Conservation (phyloP, 345 rosid genomes). For the Sonneratia caseolaris region DNA sequence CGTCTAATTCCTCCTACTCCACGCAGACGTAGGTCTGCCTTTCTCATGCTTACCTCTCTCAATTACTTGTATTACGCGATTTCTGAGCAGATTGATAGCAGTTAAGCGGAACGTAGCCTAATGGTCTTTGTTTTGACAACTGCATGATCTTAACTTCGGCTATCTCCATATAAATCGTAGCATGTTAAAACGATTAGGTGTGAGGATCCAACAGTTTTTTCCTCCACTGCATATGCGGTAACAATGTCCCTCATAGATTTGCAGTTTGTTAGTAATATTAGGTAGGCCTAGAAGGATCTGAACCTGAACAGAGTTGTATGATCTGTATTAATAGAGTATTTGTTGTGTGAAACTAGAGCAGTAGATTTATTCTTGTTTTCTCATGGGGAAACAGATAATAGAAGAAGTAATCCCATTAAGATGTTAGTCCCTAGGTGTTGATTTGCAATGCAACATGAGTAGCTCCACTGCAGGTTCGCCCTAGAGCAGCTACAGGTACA, state of each 20-base stretch:
- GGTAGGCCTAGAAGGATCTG: neutral
- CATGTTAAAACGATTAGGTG: neutral
- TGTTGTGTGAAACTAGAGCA: neutral
- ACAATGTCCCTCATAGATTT: neutral
- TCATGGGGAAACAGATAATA: neutral
- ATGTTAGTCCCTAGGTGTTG: neutral
- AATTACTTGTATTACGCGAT: neutral
- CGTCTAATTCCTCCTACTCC: conserved; percentile 76
- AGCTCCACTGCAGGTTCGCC: neutral
- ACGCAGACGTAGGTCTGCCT: conserved; percentile 99
- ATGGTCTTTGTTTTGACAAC: too few relatives aligned
- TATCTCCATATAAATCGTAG: neutral
- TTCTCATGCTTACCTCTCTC: conserved; percentile 3
- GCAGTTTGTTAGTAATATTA: neutral
- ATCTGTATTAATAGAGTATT: neutral
- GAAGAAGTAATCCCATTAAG: neutral
- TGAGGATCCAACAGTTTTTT: too few relatives aligned
- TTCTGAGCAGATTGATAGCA: neutral
- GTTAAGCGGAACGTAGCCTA: neutral
- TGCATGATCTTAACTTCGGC: too few relatives aligned
- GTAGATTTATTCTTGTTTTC: neutral
- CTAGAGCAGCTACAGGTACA: neutral
- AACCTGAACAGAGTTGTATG: neutral
- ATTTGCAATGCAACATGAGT: neutral
- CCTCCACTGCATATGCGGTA: neutral